Base-by-base conservation (phyloP, 1,284 basidiomycete species). In the Grifola frondosa region DNA sequence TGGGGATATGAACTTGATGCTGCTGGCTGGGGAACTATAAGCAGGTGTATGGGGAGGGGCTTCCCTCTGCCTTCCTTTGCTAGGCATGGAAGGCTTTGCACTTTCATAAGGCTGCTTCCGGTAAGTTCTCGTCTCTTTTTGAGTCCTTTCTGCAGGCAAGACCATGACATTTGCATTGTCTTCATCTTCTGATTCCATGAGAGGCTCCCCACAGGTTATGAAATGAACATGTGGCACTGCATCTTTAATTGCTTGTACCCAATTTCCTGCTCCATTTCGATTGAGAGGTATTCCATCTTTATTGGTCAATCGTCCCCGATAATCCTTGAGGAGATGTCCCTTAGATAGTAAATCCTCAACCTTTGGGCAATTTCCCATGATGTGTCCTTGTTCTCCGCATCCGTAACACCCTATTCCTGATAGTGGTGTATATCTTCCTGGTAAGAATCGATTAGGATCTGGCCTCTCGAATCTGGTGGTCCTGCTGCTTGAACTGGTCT, bases 61-160 rank as follows among this genome's bases (percentile, higher is more conserved):
- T n/a, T 39, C 37, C 16, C 16, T 19, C 26, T 39, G 37, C 37
- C 31, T 39, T 21, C 37, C 37, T 30, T 39, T 39, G 10, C 31
- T 30, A 7, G 19, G 20, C 12, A n/a, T 20, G 4, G 37, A n/a
- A 7, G 20, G 10, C 28, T 25, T 28, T 6, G 15, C 28, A 20
- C 37, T 21, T 15, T 39, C 37, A 39, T 22, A 39, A 11, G 24
- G 20, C 20, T 39, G 37, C 37, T 39, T 39, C 5, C 37, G 28
- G 17, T 39, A 39, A 13, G 20, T 30, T 30, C 37, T 17, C 9
- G 37, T 39, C 37, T 40, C 38, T 16, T 30, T 10, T 16, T 30
- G 30, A 30, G 28, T 10, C 13, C 30, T 29, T n/a, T 40, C 30
- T 10, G 26, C 38, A 25, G 29, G 38, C 24, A 31, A 40, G 12